Conservation (phyloP, 2,329 filamentous ascomycete genomes). For the Venturiaceae sp. region DNA sequence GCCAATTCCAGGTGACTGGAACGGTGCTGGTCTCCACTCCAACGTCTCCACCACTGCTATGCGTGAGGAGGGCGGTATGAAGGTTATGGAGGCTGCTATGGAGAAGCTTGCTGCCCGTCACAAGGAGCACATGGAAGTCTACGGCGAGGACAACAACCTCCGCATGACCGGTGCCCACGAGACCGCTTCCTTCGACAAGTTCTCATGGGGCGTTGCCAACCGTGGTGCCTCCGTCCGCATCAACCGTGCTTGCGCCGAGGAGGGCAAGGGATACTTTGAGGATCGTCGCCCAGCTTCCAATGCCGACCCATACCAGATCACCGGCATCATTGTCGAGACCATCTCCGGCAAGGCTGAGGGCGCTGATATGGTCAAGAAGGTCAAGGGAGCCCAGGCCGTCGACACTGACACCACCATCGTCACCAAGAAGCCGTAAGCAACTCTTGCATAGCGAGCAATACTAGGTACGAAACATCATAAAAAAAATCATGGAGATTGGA, state of each 20-base stretch:
- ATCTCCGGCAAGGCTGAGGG: conserved; percentile 41
- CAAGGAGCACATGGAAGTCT: conserved; percentile 65
- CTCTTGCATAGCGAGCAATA: not conserved
- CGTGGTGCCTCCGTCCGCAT: conserved; percentile 91
- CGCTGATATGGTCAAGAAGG: conserved; percentile 33
- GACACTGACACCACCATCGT: conserved; percentile 25
- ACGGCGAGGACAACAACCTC: conserved; percentile 90
- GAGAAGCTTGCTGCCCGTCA: conserved; percentile 41
- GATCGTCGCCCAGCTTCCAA: conserved; percentile 61
- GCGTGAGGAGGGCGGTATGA: conserved; percentile 88
- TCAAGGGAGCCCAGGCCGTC: conserved; percentile 20
- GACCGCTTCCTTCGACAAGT: conserved; percentile 87
- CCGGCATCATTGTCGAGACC: conserved; percentile 72
- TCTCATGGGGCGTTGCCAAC: conserved; percentile 92
- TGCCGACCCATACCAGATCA: conserved; percentile 77
- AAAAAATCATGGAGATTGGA: not conserved
- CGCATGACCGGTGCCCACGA: conserved; percentile 91
- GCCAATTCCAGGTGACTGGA: conserved; percentile 93
- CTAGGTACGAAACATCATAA: not conserved
- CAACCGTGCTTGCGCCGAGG: conserved; percentile 71
- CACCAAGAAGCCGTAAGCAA: conserved; percentile 19
- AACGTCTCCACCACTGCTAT: conserved; percentile 90
- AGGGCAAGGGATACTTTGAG: conserved; percentile 94
- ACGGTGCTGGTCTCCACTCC: conserved; percentile 86
- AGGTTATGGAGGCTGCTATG: conserved; percentile 75